A percentile compares a stretch with the other conserved stretches of the same genome.
phyloP scores from a whole-genome alignment of 2,329 filamentous ascomycete genomes.

The Diaporthe vaccinii region DNA sequence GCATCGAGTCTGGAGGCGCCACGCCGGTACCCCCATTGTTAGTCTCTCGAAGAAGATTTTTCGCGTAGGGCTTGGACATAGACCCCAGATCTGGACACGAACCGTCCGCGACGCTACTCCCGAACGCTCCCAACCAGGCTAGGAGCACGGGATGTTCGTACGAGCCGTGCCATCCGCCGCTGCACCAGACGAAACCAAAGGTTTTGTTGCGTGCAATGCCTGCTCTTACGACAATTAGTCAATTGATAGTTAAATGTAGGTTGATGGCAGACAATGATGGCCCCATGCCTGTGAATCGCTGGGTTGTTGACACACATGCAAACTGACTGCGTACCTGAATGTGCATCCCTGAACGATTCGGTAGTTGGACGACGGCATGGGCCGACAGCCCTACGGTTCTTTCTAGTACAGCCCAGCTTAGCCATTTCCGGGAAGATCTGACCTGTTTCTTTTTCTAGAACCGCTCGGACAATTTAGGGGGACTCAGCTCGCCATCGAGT shows the following conservation, averaged over 20 bases:
- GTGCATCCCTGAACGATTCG: not conserved
- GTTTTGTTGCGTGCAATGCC: too few relatives aligned
- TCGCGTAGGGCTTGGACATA: constrained; percentile 4
- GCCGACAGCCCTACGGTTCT: constrained; percentile 25
- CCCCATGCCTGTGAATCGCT: not conserved
- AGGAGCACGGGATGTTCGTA: constrained; percentile 2
- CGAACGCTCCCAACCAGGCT: not conserved
- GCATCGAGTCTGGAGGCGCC: not conserved
- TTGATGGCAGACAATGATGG: accelerated
- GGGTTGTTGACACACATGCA: not conserved
- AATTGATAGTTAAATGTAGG: too few relatives aligned
- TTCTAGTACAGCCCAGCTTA: not conserved
- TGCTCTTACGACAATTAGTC: not conserved
- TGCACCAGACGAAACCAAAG: not conserved
- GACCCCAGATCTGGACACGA: not conserved
- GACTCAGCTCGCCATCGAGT: not conserved
- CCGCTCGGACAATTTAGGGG: not conserved
- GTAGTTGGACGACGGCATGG: constrained; percentile 7
- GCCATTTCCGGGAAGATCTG: not conserved
- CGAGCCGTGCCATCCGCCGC: constrained; percentile 1
- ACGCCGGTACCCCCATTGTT: not conserved
- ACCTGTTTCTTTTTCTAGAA: constrained; percentile 9
- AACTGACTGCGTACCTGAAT: not conserved
- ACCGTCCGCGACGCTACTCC: not conserved
- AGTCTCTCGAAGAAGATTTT: not conserved